Evolutionary conservation across 257 asterid species (phyloP).

Genomic region (Primulina huaijiensis): DNA sequence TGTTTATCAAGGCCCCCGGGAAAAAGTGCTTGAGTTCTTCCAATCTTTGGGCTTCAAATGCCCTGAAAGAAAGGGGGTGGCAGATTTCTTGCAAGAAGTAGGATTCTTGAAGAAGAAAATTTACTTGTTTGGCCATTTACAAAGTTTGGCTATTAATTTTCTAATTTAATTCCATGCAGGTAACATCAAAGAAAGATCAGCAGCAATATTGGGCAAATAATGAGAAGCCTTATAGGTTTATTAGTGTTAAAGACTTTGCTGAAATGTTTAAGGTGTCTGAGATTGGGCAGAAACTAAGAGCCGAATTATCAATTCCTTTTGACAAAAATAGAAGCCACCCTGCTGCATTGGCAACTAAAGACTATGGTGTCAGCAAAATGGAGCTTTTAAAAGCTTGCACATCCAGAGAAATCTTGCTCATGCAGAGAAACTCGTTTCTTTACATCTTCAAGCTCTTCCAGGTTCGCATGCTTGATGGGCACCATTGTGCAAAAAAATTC

Average conservation of each 20-base stretch:
- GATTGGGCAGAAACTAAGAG: conserved; percentile 5
- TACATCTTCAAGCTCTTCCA: conserved; percentile 14
- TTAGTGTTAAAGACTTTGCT: conserved; percentile 28
- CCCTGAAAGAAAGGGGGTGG: conserved; percentile 12
- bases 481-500: too few species aligned
- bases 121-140: too few species aligned
- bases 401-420: conserved; percentile 16
- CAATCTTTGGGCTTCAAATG: conserved; percentile 15
- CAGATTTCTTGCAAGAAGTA: conserved; percentile 20
- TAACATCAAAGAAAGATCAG: conserved; percentile 40
- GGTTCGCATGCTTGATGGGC: not conserved
- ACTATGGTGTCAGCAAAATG: conserved; percentile 8
- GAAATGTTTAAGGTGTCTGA: conserved; percentile 33
- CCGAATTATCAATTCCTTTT: not conserved
- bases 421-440: conserved; percentile 11
- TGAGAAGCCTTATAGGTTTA: conserved; percentile 32
- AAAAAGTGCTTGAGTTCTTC: conserved; percentile 10
- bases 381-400: conserved; percentile 16
- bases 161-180: conserved; percentile 16
- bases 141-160: too few species aligned
- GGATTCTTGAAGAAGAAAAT: not conserved
- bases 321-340: conserved; percentile 18
- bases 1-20: conserved; percentile 18
- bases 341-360: conserved; percentile 4
- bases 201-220: conserved; percentile 32